A percentile compares a stretch with the other conserved stretches of the same genome.
These are phyloP conservation scores for Phytopythium litorale DNA, from an alignment of 352 stramenopile genomes.

Conservation along the genomic window DNA sequence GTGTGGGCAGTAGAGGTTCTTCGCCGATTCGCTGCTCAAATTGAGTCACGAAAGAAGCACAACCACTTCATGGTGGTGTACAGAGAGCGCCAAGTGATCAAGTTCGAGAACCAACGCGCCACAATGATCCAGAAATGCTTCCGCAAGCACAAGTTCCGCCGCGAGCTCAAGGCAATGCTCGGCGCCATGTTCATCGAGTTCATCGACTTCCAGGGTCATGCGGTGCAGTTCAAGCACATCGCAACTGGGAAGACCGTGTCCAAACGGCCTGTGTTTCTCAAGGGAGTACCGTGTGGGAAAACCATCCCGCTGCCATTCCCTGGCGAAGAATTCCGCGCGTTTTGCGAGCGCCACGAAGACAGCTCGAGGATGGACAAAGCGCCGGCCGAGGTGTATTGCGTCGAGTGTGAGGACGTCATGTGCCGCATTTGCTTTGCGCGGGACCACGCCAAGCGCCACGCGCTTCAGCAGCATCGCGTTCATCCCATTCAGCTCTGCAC, in stretches of 20 bases:
- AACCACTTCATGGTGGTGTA: slow-evolving; percentile 43
- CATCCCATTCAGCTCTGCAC: slow-evolving; percentile 38
- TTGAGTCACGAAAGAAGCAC: slow-evolving; percentile 35
- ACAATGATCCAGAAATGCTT: slow-evolving; percentile 41
- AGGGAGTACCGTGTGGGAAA: slow-evolving; percentile 38
- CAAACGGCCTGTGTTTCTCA: slow-evolving; percentile 50
- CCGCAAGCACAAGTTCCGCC: slow-evolving; percentile 41
- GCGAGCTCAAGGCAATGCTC: slow-evolving; percentile 37
- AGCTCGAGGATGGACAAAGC: slow-evolving; percentile 20
- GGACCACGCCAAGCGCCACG: slow-evolving; percentile 46
- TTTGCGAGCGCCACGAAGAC: slow-evolving; percentile 67
- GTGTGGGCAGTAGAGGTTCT: slow-evolving; percentile 45
- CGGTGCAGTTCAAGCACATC: slow-evolving; percentile 42
- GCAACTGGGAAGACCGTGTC: slow-evolving; percentile 26
- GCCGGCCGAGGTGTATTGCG: slow-evolving; percentile 51
- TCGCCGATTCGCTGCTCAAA: slow-evolving; percentile 35
- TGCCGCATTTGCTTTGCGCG: slow-evolving; percentile 55
- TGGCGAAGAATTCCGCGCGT: slow-evolving; percentile 60
- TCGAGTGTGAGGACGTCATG: slow-evolving; percentile 71
- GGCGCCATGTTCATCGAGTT: slow-evolving; percentile 62
- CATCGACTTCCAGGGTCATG: slow-evolving; percentile 37
- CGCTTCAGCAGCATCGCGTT: slow-evolving; percentile 39
- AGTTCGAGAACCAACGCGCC: slow-evolving; percentile 24
- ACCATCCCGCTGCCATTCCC: slow-evolving; percentile 63
- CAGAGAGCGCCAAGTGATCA: slow-evolving; percentile 21